Conservation (phyloP, 306 rosid genomes). For the Quercus engelmannii region DNA sequence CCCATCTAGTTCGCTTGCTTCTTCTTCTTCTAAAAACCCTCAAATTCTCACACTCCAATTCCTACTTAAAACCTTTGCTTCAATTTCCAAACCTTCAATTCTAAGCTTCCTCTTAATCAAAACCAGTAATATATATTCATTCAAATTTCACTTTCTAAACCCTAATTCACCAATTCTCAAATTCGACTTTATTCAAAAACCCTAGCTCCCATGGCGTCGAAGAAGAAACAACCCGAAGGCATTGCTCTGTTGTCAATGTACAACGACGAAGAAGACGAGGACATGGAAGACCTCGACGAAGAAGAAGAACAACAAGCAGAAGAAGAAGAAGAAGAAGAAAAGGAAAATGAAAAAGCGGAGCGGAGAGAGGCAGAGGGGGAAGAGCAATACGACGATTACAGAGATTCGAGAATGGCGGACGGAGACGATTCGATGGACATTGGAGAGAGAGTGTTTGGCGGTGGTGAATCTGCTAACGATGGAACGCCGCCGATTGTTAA, state of each 20-base stretch:
- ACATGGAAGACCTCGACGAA: constrained; percentile 27
- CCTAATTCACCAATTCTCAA: neutral
- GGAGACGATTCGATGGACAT: constrained; percentile 42
- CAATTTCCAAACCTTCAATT: neutral
- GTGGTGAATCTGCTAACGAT: constrained; percentile 37
- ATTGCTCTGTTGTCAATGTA: constrained; percentile 76
- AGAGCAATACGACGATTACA: constrained; percentile 12
- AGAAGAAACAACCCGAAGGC: constrained; percentile 70
- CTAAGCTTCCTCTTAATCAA: neutral
- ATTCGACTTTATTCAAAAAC: neutral
- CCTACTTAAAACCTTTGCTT: neutral
- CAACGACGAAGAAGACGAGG: constrained; percentile 64
- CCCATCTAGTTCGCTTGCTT: too few species aligned
- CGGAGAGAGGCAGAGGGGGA: constrained; percentile 9
- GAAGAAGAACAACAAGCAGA: constrained; percentile 38
- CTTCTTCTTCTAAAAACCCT: neutral
- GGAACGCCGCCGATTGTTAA: constrained; percentile 17
- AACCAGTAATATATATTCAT: neutral
- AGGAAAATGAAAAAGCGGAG: constrained; percentile 30
- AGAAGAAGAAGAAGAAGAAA: constrained; percentile 46
- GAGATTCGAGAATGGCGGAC: constrained; percentile 34
- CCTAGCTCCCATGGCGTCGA: constrained; percentile 63
- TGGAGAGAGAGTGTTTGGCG: constrained; percentile 18
- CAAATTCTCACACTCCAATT: neutral
- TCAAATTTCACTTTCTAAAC: neutral